phyloP scores from a whole-genome alignment of 2,329 filamentous ascomycete species.

The Penicillium sp. region DNA sequence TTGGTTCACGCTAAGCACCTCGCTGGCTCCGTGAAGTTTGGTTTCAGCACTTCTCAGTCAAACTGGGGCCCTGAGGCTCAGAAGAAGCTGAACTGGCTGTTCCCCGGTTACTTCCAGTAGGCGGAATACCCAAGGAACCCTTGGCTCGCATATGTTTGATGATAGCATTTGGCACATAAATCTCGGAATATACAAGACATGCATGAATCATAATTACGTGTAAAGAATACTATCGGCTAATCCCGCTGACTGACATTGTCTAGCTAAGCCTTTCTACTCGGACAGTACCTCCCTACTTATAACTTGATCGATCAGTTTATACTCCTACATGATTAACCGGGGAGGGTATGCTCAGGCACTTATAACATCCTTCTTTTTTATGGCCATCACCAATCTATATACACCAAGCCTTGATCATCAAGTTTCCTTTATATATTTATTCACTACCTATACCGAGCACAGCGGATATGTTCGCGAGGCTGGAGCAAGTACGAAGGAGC shows the following conservation, averaged over 20 bases:
- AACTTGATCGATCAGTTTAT: no score
- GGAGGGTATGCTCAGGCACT: no score
- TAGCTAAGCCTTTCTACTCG: no score
- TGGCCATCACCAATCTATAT: no score
- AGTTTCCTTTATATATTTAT: no score
- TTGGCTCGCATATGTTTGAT: not conserved
- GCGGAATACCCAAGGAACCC: not conserved
- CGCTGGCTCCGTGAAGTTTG: conserved; percentile 72
- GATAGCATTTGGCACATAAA: not conserved
- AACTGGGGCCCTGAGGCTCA: conserved; percentile 72
- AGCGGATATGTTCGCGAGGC: no score
- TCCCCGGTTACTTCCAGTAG: conserved; percentile 69
- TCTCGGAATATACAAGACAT: not conserved
- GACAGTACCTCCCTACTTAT: no score
- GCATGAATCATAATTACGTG: not conserved
- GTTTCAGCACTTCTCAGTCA: conserved; percentile 78
- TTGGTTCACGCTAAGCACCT: conserved; percentile 79
- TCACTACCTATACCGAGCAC: no score
- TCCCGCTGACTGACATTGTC: not conserved
- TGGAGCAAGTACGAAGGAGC: no score
- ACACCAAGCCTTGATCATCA: no score
- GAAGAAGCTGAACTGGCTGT: conserved; percentile 81
- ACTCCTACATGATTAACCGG: no score
- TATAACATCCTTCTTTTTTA: no score
- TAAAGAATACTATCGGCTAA: not conserved